Evolutionary conservation across 2,329 filamentous ascomycete species (phyloP).

Genomic region (Ilyonectria destructans): DNA sequence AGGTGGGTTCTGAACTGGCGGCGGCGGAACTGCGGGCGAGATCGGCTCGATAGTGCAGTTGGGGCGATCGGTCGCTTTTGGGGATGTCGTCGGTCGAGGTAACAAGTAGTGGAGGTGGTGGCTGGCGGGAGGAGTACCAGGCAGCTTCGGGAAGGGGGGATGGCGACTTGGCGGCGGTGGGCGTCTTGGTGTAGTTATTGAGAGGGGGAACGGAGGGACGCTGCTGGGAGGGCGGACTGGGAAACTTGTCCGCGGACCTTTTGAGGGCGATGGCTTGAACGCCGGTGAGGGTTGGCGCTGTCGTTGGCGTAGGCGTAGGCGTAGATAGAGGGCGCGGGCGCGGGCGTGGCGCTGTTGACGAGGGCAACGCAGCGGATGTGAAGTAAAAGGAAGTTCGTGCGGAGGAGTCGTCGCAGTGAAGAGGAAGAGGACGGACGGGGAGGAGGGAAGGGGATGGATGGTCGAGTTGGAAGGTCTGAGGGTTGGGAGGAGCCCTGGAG

Average conservation of each 20-base stretch:
- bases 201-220: not conserved
- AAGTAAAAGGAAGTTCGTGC: conserved; percentile 2
- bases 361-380: not conserved
- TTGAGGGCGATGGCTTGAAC: not conserved
- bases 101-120: conserved; percentile 17
- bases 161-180: conserved; percentile 12
- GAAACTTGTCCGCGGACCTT: conserved; percentile 6
- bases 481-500: conserved; percentile 22
- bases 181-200: not conserved
- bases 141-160: not conserved
- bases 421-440: not conserved
- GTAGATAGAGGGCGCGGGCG: conserved; percentile 7
- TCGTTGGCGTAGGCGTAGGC: conserved; percentile 9
- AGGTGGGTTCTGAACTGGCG: conserved; percentile 45
- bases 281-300: conserved; percentile 4
- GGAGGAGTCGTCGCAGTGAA: not conserved
- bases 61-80: conserved; percentile 34
- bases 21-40: conserved; percentile 45
- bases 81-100: conserved; percentile 39
- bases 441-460: conserved; percentile 11
- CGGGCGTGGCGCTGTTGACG: conserved; percentile 1
- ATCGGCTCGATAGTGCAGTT: conserved; percentile 41
- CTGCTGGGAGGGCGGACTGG: not conserved
- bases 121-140: conserved; percentile 33
- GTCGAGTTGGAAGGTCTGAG: conserved; percentile 21